These are phyloP conservation scores for Cercospora citrullina DNA, from an alignment of 2,329 filamentous ascomycete genomes.

Conservation along the genomic window DNA sequence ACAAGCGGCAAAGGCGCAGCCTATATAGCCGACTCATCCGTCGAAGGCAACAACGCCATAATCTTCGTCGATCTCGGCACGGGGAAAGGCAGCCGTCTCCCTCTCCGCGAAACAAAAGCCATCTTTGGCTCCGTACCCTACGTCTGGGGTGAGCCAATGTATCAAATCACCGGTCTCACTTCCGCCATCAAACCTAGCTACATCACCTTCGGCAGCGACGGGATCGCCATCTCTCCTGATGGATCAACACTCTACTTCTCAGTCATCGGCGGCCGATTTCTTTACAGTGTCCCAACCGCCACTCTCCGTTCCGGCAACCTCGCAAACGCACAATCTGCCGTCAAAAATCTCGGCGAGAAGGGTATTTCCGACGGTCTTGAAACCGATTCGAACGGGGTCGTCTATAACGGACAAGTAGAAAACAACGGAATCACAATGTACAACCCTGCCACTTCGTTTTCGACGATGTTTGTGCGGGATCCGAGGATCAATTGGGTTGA, in stretches of 20 bases:
- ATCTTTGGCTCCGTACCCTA: constrained; percentile 23
- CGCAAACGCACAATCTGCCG: constrained; percentile 44
- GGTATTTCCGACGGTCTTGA: constrained; percentile 53
- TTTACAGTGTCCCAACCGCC: constrained; percentile 48
- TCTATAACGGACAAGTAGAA: constrained; percentile 52
- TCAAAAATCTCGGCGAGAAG: constrained; percentile 48
- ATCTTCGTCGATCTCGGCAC: constrained; percentile 50
- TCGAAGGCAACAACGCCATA: constrained; percentile 49
- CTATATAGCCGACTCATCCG: constrained; percentile 53
- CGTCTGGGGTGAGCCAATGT: constrained; percentile 50
- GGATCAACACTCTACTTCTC: constrained; percentile 48
- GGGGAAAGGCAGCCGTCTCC: constrained; percentile 49
- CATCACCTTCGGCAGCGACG: constrained; percentile 48
- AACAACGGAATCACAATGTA: constrained; percentile 50
- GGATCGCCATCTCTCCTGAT: constrained; percentile 50
- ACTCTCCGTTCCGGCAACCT: constrained; percentile 42
- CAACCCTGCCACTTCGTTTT: constrained; percentile 45
- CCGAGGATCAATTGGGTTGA: constrained; percentile 53
- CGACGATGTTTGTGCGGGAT: constrained; percentile 47
- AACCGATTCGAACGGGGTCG: constrained; percentile 49
- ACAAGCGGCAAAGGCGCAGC: constrained; percentile 45
- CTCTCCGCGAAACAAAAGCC: constrained; percentile 42
- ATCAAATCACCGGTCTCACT: constrained; percentile 30
- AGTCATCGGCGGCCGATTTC: constrained; percentile 43
- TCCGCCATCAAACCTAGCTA: constrained; percentile 39